Evolutionary conservation across 148 eudicot species (phyloP).

Genomic region (Diospyros kaki): DNA sequence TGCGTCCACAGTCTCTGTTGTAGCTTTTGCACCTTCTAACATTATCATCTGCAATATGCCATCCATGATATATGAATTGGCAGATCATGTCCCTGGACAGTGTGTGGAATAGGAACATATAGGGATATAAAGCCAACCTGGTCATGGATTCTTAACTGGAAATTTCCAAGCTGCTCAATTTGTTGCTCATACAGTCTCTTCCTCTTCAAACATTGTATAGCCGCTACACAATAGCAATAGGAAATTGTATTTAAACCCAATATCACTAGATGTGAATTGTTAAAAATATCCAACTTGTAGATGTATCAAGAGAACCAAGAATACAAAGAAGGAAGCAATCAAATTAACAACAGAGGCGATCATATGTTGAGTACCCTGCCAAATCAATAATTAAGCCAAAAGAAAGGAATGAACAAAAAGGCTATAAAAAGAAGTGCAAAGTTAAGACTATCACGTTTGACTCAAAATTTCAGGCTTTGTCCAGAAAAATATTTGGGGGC

Average conservation of each 20-base stretch:
- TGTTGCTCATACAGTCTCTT: constrained; percentile 47
- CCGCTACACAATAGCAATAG: constrained; percentile 30
- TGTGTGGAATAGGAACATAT: background rate
- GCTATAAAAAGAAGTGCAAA: background rate
- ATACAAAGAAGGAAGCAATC: background rate
- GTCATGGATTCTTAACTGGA: constrained; percentile 47
- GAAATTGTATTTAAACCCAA: background rate
- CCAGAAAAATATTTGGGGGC: background rate
- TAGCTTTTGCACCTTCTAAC: constrained; percentile 63
- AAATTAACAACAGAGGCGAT: background rate
- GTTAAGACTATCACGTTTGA: background rate
- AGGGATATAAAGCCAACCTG: constrained; percentile 28
- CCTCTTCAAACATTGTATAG: constrained; percentile 46
- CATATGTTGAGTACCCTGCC: background rate
- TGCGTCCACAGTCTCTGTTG: constrained; percentile 59
- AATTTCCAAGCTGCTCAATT: constrained; percentile 53
- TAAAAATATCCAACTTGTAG: background rate
- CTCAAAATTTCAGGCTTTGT: background rate
- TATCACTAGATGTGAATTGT: background rate
- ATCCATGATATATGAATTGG: background rate
- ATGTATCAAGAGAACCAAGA: background rate
- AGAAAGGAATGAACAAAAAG: background rate
- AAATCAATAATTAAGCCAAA: background rate
- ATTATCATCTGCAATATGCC: constrained; percentile 41
- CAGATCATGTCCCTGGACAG: background rate